Conservation (phyloP, 805 yeast genomes). For the Martiniozyma abietophila region DNA sequence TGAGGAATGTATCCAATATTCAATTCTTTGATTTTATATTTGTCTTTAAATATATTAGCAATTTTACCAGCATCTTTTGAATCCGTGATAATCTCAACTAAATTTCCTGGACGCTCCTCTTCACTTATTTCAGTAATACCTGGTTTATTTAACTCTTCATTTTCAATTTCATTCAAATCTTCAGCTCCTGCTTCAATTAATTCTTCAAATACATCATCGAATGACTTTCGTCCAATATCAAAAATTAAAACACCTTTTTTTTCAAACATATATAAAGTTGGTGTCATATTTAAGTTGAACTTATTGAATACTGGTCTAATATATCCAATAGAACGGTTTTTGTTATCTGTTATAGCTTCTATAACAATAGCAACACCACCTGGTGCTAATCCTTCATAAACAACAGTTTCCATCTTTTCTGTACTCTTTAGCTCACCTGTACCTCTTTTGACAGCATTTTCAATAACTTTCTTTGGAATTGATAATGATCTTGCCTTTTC, state of each 20-base stretch:
- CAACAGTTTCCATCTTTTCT: slow-evolving; percentile 41
- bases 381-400: slow-evolving; percentile 88
- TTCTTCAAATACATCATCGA: slow-evolving; percentile 66
- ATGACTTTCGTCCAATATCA: slow-evolving; percentile 26
- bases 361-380: slow-evolving; percentile 83
- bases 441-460: slow-evolving; percentile 80
- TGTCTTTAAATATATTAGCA: slow-evolving; percentile 46
- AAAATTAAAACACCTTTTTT: slow-evolving; percentile 65
- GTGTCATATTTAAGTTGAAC: slow-evolving; percentile 54
- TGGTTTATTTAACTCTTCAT: too few species aligned
- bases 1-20: slow-evolving; percentile 62
- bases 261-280: slow-evolving; percentile 70
- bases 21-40: slow-evolving; percentile 58
- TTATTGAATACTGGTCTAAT: slow-evolving; percentile 71
- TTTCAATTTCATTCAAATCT: slow-evolving; percentile 38
- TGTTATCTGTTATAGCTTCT: slow-evolving; percentile 85
- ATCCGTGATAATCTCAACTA: slow-evolving; percentile 50
- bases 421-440: slow-evolving; percentile 49
- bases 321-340: slow-evolving; percentile 66
- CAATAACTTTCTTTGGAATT: slow-evolving; percentile 77
- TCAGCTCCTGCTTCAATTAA: slow-evolving; percentile 71
- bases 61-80: slow-evolving; percentile 53
- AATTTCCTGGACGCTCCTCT: slow-evolving; percentile 14
- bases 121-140: slow-evolving; percentile 11
- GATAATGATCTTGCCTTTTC: slow-evolving; percentile 72